Evolutionary conservation across 306 rosid species (phyloP).

Genomic region (Senna tora): DNA sequence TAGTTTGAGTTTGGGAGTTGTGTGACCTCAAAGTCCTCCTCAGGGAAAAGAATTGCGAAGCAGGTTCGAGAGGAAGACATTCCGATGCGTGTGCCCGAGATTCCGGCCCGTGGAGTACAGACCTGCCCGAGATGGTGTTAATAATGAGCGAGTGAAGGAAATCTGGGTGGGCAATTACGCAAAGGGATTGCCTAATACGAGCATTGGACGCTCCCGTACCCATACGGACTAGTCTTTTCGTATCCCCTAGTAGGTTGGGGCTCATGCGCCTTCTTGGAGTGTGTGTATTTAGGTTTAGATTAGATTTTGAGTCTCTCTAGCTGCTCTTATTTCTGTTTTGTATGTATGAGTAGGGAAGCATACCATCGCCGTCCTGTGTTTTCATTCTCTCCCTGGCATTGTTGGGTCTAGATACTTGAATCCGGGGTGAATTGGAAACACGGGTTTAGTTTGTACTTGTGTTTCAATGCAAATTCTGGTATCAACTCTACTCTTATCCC

Average conservation of each 20-base stretch:
- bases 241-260: not conserved
- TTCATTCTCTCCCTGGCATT: slow-evolving; percentile 56
- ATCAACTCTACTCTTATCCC: no score
- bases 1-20: not conserved
- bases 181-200: slow-evolving; percentile 27
- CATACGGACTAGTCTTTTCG: not conserved
- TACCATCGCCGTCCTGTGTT: slow-evolving; percentile 36
- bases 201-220: not conserved
- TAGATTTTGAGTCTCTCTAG: not conserved
- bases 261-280: no score
- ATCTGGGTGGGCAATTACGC: slow-evolving; percentile 27
- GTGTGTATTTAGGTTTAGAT: not conserved
- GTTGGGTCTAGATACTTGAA: not conserved
- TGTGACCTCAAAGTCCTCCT: not conserved
- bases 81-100: slow-evolving; percentile 45
- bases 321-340: not conserved
- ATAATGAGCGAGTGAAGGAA: slow-evolving; percentile 13
- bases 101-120: slow-evolving; percentile 45
- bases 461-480: no score
- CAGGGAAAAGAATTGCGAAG: slow-evolving; percentile 48
- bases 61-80: slow-evolving; percentile 44
- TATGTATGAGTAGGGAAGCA: not conserved
- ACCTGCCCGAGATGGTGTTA: slow-evolving; percentile 50
- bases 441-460: no score
- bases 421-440: slow-evolving; percentile 58